Evolutionary conservation across 1,284 basidiomycete species (phyloP), one percentile per base, ranked within the genome.

Genomic region (Melampsora larici-populina): DNA sequence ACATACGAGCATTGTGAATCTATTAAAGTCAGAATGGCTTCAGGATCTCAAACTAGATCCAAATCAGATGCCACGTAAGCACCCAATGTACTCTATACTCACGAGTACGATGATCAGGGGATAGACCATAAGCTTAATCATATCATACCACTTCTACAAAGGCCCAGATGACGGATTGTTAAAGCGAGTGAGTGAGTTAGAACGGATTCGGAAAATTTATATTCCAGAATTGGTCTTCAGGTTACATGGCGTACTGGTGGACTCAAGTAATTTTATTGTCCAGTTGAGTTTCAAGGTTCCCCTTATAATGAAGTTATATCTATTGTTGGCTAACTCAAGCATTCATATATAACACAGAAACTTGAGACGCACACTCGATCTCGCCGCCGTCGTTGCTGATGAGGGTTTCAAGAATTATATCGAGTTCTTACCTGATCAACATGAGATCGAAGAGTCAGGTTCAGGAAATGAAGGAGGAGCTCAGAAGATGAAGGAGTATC

Each of bases 141-240:
- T 40, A 11, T 40, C 36, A 46, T 15, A 46, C 17, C 43, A 46
- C 15, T 11, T 46, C 43, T 46, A 46, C 24, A 24, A 29, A 69
- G 49, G 18, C n/a, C 7, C 36, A 68, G 73, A 76, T 29, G 65
- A 76, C 1, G n/a, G 73, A 79, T 33, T 81, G 87, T 88, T 86
- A 66, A 88, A 90, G 70, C 87, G 87, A 15, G 87, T 92, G 17
- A 85, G 86, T 26, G 93, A 97, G 80, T 88, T 97, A 69, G 85
- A 87, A 2, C 88, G 91, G 29, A 92, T 97, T 78, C 89, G 95
- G 43, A 90, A 93, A 81, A 90, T 95, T 49, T 96, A 92, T 84
- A 87, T 98, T 24, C 96, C 95, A 0, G 94, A 97, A 83, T 87
- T 98, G 51, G 89, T 98, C 80, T 87, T 97, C 79, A 89, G 92